Conservation (phyloP, 345 rosid species). For the Citrus medica region DNA sequence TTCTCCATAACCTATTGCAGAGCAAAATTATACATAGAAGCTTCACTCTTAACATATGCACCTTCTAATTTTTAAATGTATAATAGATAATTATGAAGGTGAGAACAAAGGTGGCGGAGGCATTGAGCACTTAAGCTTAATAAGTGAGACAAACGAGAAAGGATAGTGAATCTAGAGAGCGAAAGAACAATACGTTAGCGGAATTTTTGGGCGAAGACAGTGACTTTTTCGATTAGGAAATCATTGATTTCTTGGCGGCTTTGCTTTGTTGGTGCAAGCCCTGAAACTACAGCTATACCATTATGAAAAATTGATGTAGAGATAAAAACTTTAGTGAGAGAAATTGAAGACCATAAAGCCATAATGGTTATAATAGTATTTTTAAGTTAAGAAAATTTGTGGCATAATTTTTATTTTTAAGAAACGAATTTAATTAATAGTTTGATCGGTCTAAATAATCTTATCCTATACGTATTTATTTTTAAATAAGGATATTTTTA, state of each 20-base stretch:
- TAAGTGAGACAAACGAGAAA: conserved; percentile 67
- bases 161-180: conserved; percentile 42
- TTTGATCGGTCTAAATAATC: fast-evolving
- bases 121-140: conserved; percentile 39
- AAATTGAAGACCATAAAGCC: no score
- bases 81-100: conserved; percentile 40
- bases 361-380: no score
- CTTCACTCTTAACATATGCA: background rate
- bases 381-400: no score
- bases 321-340: no score
- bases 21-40: conserved; percentile 9
- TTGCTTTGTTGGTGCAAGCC: conserved; percentile 83
- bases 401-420: no score
- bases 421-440: no score
- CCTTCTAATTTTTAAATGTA: background rate
- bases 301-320: conserved; percentile 38
- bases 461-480: fast-evolving
- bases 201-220: conserved; percentile 65
- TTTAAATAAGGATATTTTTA: no score
- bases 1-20: conserved; percentile 79
- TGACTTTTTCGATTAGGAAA: conserved; percentile 61
- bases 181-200: conserved; percentile 63
- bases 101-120: conserved; percentile 91
- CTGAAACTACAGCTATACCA: conserved; percentile 78
- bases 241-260: conserved; percentile 75